Conservation (phyloP, 2,329 filamentous ascomycete genomes). For the Truncatella angustata region DNA sequence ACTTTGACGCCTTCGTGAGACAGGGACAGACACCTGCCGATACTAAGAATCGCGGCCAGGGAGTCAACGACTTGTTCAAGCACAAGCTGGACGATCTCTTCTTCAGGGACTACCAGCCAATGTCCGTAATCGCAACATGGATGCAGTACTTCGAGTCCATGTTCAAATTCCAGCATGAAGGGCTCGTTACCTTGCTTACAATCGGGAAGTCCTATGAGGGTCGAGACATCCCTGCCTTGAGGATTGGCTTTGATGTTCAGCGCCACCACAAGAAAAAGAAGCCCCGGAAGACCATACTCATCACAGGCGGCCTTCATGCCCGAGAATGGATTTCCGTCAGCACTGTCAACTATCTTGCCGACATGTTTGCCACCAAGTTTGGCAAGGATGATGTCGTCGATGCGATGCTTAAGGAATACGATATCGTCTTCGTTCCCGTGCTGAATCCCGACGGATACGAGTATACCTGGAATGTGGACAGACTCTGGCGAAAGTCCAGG, state of each 20-base stretch:
- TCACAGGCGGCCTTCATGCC: slow-evolving; percentile 86
- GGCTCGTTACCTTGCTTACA: slow-evolving; percentile 68
- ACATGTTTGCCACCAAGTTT: slow-evolving; percentile 81
- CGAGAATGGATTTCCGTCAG: slow-evolving; percentile 95
- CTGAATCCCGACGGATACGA: slow-evolving; percentile 93
- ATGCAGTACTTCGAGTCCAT: slow-evolving; percentile 86
- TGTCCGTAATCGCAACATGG: slow-evolving; percentile 83
- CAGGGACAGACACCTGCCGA: slow-evolving; percentile 4
- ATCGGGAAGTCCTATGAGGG: slow-evolving; percentile 89
- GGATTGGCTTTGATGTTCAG: slow-evolving; percentile 57
- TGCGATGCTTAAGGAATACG: slow-evolving; percentile 77
- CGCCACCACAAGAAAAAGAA: slow-evolving; percentile 36
- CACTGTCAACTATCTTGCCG: slow-evolving; percentile 87
- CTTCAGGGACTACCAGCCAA: slow-evolving; percentile 88
- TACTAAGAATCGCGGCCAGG: neutral
- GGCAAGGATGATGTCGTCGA: slow-evolving; percentile 71
- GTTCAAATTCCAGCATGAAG: slow-evolving; percentile 60
- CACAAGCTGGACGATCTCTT: slow-evolving; percentile 68
- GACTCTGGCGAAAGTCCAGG: slow-evolving; percentile 92
- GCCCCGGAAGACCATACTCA: slow-evolving; percentile 72
- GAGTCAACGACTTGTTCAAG: slow-evolving; percentile 64
- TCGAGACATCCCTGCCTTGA: slow-evolving; percentile 78
- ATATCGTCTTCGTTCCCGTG: slow-evolving; percentile 84
- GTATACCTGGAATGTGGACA: slow-evolving; percentile 88
- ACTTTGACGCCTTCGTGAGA: neutral